Evolutionary conservation across 148 eudicot species (phyloP).

Genomic region (Salicornia ramosissima): DNA sequence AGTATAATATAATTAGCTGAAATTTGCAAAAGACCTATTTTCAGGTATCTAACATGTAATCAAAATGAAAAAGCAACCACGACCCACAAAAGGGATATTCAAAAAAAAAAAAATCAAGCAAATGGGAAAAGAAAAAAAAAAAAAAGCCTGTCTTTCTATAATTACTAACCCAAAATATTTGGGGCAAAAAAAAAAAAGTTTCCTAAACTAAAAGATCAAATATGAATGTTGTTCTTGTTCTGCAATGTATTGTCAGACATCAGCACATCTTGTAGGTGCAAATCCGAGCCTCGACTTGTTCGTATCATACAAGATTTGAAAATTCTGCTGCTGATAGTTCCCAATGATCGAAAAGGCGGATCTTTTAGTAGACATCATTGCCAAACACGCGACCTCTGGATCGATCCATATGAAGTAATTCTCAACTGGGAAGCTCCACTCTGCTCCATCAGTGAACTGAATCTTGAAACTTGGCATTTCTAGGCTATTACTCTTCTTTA

Average conservation of each 20-base stretch:
- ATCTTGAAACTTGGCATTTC: constrained; percentile 69
- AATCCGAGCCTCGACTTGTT: constrained; percentile 81
- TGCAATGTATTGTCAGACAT: constrained; percentile 29
- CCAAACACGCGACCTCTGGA: constrained; percentile 70
- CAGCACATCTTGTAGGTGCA: constrained; percentile 77
- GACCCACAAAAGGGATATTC: constrained; percentile 10
- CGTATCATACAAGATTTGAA: constrained; percentile 79
- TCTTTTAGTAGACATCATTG: constrained; percentile 55
- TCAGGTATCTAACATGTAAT: constrained; percentile 11
- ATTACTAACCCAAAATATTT: constrained; percentile 19
- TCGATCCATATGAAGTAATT: constrained; percentile 82
- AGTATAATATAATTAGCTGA: constrained; percentile 23
- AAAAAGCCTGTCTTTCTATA: constrained; percentile 9
- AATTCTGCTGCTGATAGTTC: constrained; percentile 94
- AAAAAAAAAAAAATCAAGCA: background rate
- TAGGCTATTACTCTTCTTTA: constrained; percentile 14
- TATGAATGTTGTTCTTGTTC: background rate
- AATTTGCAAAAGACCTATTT: constrained; percentile 14
- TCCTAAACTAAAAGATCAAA: background rate
- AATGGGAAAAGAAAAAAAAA: background rate
- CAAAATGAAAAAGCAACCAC: background rate
- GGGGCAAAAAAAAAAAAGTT: background rate
- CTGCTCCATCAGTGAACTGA: constrained; percentile 68
- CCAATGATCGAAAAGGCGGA: constrained; percentile 79
- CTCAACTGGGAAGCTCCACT: constrained; percentile 77